phyloP scores from a whole-genome alignment of 306 rosid species.

The Dalbergia cultrata region DNA sequence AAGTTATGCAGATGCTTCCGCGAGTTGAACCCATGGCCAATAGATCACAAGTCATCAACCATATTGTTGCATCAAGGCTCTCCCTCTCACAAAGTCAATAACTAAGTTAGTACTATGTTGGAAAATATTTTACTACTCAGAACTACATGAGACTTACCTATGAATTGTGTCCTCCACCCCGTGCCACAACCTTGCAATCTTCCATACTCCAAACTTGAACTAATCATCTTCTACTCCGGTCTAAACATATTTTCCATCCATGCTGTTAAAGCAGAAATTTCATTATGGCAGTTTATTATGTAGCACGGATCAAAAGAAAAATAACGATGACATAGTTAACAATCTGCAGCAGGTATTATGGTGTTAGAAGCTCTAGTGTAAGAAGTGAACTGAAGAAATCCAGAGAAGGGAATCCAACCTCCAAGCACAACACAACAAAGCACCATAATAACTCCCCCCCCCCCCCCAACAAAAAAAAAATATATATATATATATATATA shows the following conservation, averaged over 20 bases:
- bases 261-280: slow-evolving; percentile 58
- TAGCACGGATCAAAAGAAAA: not conserved
- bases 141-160: slow-evolving; percentile 74
- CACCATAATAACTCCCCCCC: slow-evolving; percentile 99
- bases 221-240: slow-evolving; percentile 99
- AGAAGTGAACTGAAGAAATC: slow-evolving; percentile 29
- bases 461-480: too few species aligned
- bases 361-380: slow-evolving; percentile 24
- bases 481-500: too few species aligned
- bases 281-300: slow-evolving; percentile 8
- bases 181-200: slow-evolving; percentile 96
- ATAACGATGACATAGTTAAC: not conserved
- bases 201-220: slow-evolving; percentile 99
- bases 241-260: slow-evolving; percentile 93
- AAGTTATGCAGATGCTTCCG: not conserved
- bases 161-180: slow-evolving; percentile 99
- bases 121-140: slow-evolving; percentile 27
- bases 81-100: slow-evolving; percentile 13
- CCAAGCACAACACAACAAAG: slow-evolving; percentile 97
- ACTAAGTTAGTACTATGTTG: slow-evolving; percentile 33
- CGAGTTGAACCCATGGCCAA: not conserved
- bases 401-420: slow-evolving; percentile 59
- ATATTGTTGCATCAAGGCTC: not conserved
- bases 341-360: not conserved
- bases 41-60: slow-evolving; percentile 20